Conservation (phyloP, 768 basidiomycete species). For the Kwoniella newhampshirensis region DNA sequence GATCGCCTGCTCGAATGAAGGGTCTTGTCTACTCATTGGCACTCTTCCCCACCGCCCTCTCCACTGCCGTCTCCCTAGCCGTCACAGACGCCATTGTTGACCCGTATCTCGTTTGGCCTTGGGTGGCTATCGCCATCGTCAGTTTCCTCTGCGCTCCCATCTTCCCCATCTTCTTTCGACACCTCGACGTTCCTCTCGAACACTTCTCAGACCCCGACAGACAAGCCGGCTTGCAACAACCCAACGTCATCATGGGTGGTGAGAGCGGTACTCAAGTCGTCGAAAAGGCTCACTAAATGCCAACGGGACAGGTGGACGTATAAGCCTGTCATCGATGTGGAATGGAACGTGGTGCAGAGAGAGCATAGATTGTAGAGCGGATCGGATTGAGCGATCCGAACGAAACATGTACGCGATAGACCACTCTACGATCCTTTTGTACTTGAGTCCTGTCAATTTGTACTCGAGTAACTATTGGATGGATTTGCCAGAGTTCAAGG, state of each 20-base stretch:
- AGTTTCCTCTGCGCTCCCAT: conserved; percentile 32
- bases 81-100: conserved; percentile 41
- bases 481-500: no score
- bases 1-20: conserved; percentile 51
- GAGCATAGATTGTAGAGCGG: no score
- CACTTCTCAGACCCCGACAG: conserved; percentile 29
- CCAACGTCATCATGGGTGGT: background rate
- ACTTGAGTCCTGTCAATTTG: no score
- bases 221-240: conserved; percentile 20
- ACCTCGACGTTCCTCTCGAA: conserved; percentile 39
- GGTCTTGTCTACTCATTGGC: conserved; percentile 46
- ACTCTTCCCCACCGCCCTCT: conserved; percentile 47
- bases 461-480: no score
- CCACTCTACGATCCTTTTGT: no score
- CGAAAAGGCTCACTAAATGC: no score
- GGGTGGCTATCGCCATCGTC: conserved; percentile 34
- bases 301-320: no score
- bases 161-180: conserved; percentile 44
- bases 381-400: no score
- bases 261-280: no score
- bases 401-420: no score
- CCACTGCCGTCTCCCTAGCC: conserved; percentile 45
- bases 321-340: no score
- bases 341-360: no score
- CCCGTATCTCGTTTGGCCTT: conserved; percentile 21